phyloP scores from a whole-genome alignment of 306 rosid genomes.

The Citrullus colocynthis region DNA sequence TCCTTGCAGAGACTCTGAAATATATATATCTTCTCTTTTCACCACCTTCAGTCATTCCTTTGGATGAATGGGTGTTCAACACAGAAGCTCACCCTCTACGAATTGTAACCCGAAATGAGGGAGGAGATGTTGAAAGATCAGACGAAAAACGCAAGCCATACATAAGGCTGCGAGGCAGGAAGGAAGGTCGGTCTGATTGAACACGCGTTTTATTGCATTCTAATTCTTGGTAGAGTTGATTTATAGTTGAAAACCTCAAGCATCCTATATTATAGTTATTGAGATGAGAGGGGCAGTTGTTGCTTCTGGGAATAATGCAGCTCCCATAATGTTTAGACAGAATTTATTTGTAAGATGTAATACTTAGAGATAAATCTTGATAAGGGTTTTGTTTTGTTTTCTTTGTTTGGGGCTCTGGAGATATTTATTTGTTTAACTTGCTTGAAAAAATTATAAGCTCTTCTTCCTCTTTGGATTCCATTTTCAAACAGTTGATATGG shows the following conservation, averaged over 20 bases:
- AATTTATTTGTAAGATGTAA: conserved; percentile 1
- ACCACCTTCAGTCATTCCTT: conserved; percentile 73
- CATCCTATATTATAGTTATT: not conserved
- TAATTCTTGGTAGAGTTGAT: conserved; percentile 9
- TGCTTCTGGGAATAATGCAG: conserved; percentile 9
- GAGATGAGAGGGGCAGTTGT: not conserved
- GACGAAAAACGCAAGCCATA: conserved; percentile 26
- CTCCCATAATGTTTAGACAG: conserved; percentile 4
- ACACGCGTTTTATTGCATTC: conserved; percentile 12
- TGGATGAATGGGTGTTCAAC: conserved; percentile 96
- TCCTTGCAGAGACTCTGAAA: conserved; percentile 94
- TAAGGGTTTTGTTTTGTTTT: not conserved
- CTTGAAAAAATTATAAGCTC: not conserved
- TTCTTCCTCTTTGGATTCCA: not conserved
- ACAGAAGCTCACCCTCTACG: conserved; percentile 92
- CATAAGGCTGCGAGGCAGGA: conserved; percentile 51
- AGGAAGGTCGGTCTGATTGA: conserved; percentile 55
- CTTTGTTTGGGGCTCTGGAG: not conserved
- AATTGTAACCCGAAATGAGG: conserved; percentile 44
- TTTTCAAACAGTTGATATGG: conserved; percentile 1
- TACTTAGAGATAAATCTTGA: not conserved
- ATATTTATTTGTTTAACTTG: not conserved
- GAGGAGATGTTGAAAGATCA: conserved; percentile 13
- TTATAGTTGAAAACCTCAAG: conserved; percentile 7
- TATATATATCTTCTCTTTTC: conserved; percentile 93